Percentiles rank a stretch among this genome's conserved stretches.
Conservation (phyloP, 495 filamentous ascomycete species). For the Xylaria curta region DNA sequence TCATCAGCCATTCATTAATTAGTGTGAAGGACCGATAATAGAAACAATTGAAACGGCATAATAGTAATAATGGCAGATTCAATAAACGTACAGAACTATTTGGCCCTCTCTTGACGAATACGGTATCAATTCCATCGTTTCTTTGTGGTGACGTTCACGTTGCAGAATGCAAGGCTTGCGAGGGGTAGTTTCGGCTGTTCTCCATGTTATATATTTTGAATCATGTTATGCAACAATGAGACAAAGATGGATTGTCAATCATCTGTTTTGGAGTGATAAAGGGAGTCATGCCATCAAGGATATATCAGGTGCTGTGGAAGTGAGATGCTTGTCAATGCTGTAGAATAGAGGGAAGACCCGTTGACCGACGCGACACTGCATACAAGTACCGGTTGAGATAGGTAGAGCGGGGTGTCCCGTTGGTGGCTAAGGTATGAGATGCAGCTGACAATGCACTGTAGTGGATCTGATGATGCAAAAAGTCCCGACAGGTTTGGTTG, state of each 20-base stretch:
- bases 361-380: constrained; percentile 15
- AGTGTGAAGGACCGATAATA: not conserved
- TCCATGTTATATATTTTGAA: constrained; percentile 25
- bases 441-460: not conserved
- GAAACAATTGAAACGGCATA: not conserved
- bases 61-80: not conserved
- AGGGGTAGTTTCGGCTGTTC: constrained; percentile 10
- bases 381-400: not conserved
- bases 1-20: not conserved
- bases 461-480: not conserved
- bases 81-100: constrained; percentile 64
- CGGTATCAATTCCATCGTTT: constrained; percentile 67
- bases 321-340: not conserved
- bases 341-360: not conserved
- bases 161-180: constrained; percentile 23
- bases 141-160: constrained; percentile 18
- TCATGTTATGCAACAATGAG: not conserved
- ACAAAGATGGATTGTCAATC: constrained; percentile 7
- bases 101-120: constrained; percentile 66
- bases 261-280: not conserved
- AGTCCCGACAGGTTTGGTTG: not conserved
- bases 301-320: not conserved
- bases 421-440: not conserved
- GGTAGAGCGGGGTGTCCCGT: not conserved
- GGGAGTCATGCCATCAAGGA: constrained; percentile 4